Base-by-base conservation (phyloP, 2,329 filamentous ascomycete genomes). In the Neopestalotiopsis sp. region DNA sequence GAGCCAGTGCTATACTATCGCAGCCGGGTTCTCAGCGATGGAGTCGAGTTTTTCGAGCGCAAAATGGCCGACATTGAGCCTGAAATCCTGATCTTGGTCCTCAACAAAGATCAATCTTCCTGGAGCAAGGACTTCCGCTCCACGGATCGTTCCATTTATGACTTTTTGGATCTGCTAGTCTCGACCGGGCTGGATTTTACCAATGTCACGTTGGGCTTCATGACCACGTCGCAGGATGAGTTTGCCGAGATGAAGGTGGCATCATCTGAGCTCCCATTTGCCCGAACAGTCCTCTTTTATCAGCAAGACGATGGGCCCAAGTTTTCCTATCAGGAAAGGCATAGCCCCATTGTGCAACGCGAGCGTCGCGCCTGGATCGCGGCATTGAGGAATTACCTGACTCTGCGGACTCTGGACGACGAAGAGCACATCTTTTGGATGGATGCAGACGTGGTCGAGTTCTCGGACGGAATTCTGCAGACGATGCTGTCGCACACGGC, bases 371-470 rank as follows among this genome's bases (percentile, higher is more conserved):
- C 72, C 1, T 67, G 71, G 13, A 74, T 80, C 17, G 77, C 78
- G 2, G 70, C 68, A 34, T 67, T 78, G 42, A 75, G 79, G 9
- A 81, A 80, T 66, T 76, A 78, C 66, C 75, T 80, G 3, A 79
- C 79, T 76, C 68, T 75, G 30, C 72, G 75, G 28, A 72, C 71
- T 3, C 66, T 80, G 45, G 69, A 72, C 34, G 77, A 78, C 40
- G 78, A 80, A 69, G 56, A 73, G 60, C 78, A 80, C 66, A 70
- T 81, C 28, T 62, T 81, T 32, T 81, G 79, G 79, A 65, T 80
- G 7, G 79, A 81, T 65, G 75, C 78, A n/a, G 79, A 81, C 68
- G 74, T 81, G 28, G 78, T 77, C 34, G 76, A 78, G 64, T 70
- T 80, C 10, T 79, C 78, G 0, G 49, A 68, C 1, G 74, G 74